These are phyloP conservation scores for Leccinum rimulosum DNA, from an alignment of 768 basidiomycete genomes.

Conservation along the genomic window DNA sequence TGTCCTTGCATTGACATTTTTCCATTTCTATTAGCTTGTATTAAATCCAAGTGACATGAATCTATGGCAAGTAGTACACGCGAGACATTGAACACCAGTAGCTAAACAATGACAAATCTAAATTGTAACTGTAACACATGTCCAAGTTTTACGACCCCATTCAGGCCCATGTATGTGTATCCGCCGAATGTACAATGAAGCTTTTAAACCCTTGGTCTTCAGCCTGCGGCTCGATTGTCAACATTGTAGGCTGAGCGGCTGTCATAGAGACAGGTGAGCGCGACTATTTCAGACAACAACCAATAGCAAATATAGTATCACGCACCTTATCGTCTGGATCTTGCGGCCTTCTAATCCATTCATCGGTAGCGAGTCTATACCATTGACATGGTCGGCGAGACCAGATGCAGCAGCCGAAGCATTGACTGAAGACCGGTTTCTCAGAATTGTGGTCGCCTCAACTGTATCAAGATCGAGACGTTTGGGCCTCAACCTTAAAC, in stretches of 20 bases:
- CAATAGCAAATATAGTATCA: neutral
- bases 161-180: neutral
- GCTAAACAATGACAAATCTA: neutral
- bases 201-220: slow-evolving; percentile 12
- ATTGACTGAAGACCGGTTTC: slow-evolving; percentile 71
- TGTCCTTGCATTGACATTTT: neutral
- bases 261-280: neutral
- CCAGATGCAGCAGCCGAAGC: slow-evolving; percentile 48
- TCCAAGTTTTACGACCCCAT: neutral
- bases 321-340: slow-evolving; percentile 28
- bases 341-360: slow-evolving; percentile 60
- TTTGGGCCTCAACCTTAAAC: no score
- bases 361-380: slow-evolving; percentile 78
- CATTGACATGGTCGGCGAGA: slow-evolving; percentile 75
- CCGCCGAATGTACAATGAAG: neutral
- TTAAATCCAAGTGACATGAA: neutral
- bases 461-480: no score
- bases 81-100: neutral
- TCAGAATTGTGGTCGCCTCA: slow-evolving; percentile 79
- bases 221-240: slow-evolving; percentile 2
- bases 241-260: slow-evolving; percentile 7
- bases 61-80: neutral
- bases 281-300: neutral
- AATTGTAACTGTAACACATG: neutral
- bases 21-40: no score